Percentiles rank a stretch among this genome's conserved stretches.
phyloP scores from a whole-genome alignment of 495 filamentous ascomycete species.

The Schizothecium vesticola region DNA sequence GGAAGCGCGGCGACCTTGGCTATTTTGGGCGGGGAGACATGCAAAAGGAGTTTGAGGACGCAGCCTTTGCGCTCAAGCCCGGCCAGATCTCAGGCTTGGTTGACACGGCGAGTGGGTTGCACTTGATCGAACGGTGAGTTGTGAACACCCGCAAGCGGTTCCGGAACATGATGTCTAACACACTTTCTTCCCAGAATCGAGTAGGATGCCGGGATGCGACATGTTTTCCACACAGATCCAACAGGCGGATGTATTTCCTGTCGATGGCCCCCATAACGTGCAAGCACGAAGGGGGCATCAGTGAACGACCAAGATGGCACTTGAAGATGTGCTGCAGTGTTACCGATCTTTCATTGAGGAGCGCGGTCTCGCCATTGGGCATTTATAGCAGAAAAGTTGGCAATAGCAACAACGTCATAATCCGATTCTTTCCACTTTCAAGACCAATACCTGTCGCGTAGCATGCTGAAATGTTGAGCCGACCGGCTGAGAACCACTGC shows the following conservation, averaged over 20 bases:
- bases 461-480: background rate
- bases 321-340: background rate
- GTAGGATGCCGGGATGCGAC: background rate
- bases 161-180: conserved; percentile 7
- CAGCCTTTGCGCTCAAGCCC: conserved; percentile 77
- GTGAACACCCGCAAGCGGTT: background rate
- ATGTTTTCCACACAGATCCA: background rate
- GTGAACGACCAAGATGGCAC: background rate
- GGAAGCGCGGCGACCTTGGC: conserved; percentile 91
- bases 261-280: background rate
- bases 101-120: conserved; percentile 88
- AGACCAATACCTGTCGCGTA: background rate
- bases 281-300: background rate
- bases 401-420: background rate
- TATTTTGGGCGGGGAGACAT: conserved; percentile 92
- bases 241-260: background rate
- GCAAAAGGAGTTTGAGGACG: conserved; percentile 98
- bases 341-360: background rate
- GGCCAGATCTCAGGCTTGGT: conserved; percentile 82
- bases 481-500: background rate
- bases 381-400: background rate
- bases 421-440: background rate
- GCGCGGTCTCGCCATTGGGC: background rate
- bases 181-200: background rate
- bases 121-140: conserved; percentile 88